Base-by-base conservation (phyloP, 2,329 filamentous ascomycete species). In the Alternaria sp. region DNA sequence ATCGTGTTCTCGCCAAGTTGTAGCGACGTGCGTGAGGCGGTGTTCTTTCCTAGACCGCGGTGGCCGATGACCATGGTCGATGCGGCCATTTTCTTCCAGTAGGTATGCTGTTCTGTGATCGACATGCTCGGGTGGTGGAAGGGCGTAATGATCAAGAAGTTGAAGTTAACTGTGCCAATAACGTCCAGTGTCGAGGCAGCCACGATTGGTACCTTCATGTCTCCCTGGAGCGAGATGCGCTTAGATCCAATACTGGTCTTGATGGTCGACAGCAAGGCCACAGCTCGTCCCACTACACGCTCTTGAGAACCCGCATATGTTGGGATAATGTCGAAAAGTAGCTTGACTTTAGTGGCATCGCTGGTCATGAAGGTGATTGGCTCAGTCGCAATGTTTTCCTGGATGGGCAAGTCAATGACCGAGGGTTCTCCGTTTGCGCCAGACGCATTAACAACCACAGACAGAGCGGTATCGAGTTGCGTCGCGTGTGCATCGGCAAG, bases 1-100 rank as follows among this genome's bases (percentile, higher is more conserved):
- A 99, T 86, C 0, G 96, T 99, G 79, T 99, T 99, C 81, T 99
- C 96, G 63, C 96, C 96, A 1, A 99, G 85, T 77, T 99, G 96
- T 32, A 99, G 84, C 2, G 94, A 97, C 65, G 90, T 92, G 76
- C 93, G 92, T 28, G 90, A 89, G 12, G 90, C 86, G 65, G 92
- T 86, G 78, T 99, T 99, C 83, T 98, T 98, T 69, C 96, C 96
- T 26, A 98, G 84, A 75, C 82, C 89, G 73, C 89, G 85, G 77
- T 91, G 89, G 6, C 89, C 89, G 68, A 90, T 90, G 60, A 91
- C 88, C 92, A 96, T 97, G 3, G 95, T 95, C 4, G 93, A 92
- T 12, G 91, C 88, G 92, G 91, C 88, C 77, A 97, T 84, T 78
- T 93, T 96, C 82, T 93, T 97, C 95, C 95, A 99, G 79, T 98